These are phyloP conservation scores for Neoascochyta sp. DNA, from an alignment of 2,329 filamentous ascomycete genomes.

Conservation along the genomic window DNA sequence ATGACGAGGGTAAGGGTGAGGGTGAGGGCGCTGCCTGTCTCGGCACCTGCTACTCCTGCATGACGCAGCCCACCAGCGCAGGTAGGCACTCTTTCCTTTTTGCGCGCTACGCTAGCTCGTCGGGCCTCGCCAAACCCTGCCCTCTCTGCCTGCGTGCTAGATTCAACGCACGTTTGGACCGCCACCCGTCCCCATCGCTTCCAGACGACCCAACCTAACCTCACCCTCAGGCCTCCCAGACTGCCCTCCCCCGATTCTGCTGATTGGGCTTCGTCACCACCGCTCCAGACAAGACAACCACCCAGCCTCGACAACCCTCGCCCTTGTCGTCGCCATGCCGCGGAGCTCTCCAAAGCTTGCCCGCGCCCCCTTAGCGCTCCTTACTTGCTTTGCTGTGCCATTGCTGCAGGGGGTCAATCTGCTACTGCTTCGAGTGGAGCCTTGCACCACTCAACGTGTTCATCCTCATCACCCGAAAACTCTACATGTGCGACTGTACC, in stretches of 20 bases:
- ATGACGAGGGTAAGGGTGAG: no score
- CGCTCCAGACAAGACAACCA: no score
- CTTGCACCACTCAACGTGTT: conserved; percentile 2
- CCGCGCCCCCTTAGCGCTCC: conserved; percentile 8
- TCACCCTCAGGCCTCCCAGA: no score
- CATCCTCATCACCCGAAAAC: conserved; percentile 4
- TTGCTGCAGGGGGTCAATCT: conserved; percentile 9
- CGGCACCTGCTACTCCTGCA: conserved; percentile 28
- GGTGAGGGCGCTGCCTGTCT: no score
- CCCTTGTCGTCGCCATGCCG: no score
- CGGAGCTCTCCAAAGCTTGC: no score
- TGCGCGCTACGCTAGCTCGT: no score
- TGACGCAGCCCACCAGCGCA: conserved; percentile 26
- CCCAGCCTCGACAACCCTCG: no score
- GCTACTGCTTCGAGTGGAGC: conserved; percentile 4
- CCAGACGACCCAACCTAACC: conserved; percentile 9
- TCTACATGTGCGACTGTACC: conserved; percentile 21
- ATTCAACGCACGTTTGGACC: conserved; percentile 33
- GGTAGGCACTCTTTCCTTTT: no score
- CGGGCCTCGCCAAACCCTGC: conserved; percentile 33
- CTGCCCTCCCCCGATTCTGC: conserved; percentile 6
- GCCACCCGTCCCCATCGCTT: conserved; percentile 16
- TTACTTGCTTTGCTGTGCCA: conserved; percentile 7
- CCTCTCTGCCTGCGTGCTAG: conserved; percentile 18
- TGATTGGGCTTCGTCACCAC: no score